Evolutionary conservation across 2,329 filamentous ascomycete genomes (phyloP), one percentile per base, ranked within the genome.

Genomic region (Stagonosporopsis vannaccii): DNA sequence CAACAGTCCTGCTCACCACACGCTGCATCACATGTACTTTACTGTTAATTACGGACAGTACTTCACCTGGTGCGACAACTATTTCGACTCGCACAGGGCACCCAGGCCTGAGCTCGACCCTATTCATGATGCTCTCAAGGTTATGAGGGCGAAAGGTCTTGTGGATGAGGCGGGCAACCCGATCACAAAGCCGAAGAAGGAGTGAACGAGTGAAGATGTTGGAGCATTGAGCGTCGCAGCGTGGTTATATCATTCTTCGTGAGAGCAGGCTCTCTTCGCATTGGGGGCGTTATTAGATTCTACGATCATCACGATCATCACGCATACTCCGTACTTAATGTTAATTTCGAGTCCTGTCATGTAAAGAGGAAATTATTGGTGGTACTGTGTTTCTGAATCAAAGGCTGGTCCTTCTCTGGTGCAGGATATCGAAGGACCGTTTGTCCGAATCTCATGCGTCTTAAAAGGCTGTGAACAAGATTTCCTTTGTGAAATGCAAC

Each of bases 21-120:
- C 79, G 4, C 71, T 81, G 28, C 79, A 81, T 66, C 79, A 81
- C 71, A 78, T 81, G 67, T 81, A 80, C 71, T 81, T 81, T 65
- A 81, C 76, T 57, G 76, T 78, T 76, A 81, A 81, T 70, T 81
- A 81, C 67, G 79, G 79, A 56, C 79, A 81, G 68, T 81, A 80
- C 67, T 81, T 81, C 59, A 81, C 79, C 58, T 81, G 78, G 78
- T 78, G 77, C 62, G 79, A 80, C 63, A 74, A 47, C 68, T 80
- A 77, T 65, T 81, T 78, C 59, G 73, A 75, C 63, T 80, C 79
- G 12, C 79, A 81, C 69, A 67, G 77, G 41, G 69, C 75, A n/a
- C 79, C 79, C n/a, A 68, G 71, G 40, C 78, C 78, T 4, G 71
- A 75, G 49, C 70, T 81, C 8, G 79, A 81, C 39, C 79, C 79